Conservation (phyloP, 169 alveolate species). For the Cryptosporidium baileyi region DNA sequence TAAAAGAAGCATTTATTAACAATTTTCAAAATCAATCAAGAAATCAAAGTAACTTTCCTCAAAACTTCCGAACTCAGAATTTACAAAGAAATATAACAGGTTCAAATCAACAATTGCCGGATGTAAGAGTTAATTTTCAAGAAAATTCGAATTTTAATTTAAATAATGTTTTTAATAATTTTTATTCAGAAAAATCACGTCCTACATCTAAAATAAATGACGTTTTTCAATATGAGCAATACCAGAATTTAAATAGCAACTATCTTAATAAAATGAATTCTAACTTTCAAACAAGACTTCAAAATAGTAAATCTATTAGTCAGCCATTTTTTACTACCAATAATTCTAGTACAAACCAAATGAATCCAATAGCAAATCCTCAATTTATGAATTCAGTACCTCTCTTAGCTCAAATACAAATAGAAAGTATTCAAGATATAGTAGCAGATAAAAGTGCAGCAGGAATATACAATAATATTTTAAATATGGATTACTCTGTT, state of each 20-base stretch:
- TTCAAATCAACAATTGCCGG: not conserved
- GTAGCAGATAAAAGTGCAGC: not conserved
- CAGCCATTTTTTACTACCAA: not conserved
- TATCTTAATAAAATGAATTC: too few relatives aligned
- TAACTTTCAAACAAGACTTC: not conserved
- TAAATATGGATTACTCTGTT: slow-evolving; percentile 38
- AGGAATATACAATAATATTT: slow-evolving; percentile 34
- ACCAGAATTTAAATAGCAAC: too few relatives aligned
- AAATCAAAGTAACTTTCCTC: not conserved
- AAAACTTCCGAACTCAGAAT: not conserved
- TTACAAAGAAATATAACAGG: not conserved
- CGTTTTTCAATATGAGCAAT: not conserved
- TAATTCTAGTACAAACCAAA: slow-evolving; percentile 4
- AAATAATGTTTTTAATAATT: not conserved
- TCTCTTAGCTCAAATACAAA: slow-evolving; percentile 52
- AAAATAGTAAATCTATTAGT: not conserved
- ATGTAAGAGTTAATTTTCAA: not conserved
- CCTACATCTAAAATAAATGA: not conserved
- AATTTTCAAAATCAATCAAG: not conserved
- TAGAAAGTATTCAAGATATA: slow-evolving; percentile 56
- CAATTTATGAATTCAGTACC: slow-evolving; percentile 53
- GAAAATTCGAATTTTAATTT: not conserved
- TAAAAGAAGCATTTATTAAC: not conserved
- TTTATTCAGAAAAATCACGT: not conserved
- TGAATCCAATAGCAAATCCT: not conserved